phyloP scores from a whole-genome alignment of 1,284 basidiomycete genomes.

The Coniferiporia weirii region DNA sequence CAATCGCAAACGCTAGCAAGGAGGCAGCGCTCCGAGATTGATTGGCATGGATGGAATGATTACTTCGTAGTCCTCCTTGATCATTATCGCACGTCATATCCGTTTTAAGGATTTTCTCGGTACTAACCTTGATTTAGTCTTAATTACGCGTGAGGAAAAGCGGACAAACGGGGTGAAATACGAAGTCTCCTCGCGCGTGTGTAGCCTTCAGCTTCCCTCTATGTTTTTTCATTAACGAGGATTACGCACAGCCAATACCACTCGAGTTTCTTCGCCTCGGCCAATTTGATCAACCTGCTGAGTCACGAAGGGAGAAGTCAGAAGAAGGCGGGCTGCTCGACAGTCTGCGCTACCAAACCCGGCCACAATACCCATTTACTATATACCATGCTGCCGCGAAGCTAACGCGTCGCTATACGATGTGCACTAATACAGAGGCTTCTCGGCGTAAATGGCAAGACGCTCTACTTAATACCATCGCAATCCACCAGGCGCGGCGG shows the following conservation, averaged over 20 bases:
- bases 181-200: slow-evolving; percentile 58
- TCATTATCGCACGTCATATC: slow-evolving; percentile 53
- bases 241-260: slow-evolving; percentile 56
- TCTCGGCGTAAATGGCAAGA: slow-evolving; percentile 57
- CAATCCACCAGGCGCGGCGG: slow-evolving; percentile 51
- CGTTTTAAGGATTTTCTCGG: neutral
- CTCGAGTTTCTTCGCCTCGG: slow-evolving; percentile 70
- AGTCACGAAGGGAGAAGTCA: slow-evolving; percentile 53
- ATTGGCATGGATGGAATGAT: slow-evolving; percentile 62
- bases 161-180: slow-evolving; percentile 46
- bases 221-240: slow-evolving; percentile 3
- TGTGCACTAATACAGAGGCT: slow-evolving; percentile 57
- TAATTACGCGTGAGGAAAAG: slow-evolving; percentile 58
- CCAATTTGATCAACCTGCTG: slow-evolving; percentile 51
- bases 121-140: slow-evolving; percentile 35
- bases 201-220: slow-evolving; percentile 21
- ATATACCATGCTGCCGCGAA: slow-evolving; percentile 63
- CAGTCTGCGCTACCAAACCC: slow-evolving; percentile 43
- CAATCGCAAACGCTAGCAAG: slow-evolving; percentile 56
- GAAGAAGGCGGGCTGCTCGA: slow-evolving; percentile 57
- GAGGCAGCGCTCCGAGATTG: slow-evolving; percentile 49
- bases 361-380: slow-evolving; percentile 66
- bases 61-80: slow-evolving; percentile 66
- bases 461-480: slow-evolving; percentile 55
- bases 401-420: slow-evolving; percentile 55